These are phyloP conservation scores for Pneumocystis canis DNA, from an alignment of 1,139 yeast species.

Conservation along the genomic window DNA sequence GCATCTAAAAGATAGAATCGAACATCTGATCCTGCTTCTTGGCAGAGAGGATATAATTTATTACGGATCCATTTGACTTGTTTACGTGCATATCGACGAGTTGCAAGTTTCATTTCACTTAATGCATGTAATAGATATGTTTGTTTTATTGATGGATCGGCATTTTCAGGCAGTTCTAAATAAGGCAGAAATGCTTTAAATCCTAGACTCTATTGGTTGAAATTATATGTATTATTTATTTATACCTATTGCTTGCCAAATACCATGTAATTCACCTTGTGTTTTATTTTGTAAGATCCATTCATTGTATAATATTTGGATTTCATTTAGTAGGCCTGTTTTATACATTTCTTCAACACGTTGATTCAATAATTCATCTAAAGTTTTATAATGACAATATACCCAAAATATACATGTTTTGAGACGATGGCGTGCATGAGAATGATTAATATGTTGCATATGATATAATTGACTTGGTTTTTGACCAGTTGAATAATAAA, in stretches of 20 bases:
- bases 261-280: conserved; percentile 31
- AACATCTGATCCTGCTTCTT: conserved; percentile 29
- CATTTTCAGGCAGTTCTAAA: conserved; percentile 27
- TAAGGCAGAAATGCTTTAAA: conserved; percentile 85
- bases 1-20: conserved; percentile 61
- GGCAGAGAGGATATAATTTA: conserved; percentile 44
- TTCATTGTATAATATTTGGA: background rate
- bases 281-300: conserved; percentile 30
- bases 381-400: conserved; percentile 46
- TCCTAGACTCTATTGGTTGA: conserved; percentile 23
- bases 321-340: conserved; percentile 25
- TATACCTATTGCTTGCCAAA: conserved; percentile 79
- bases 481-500: conserved; percentile 50
- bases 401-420: conserved; percentile 72
- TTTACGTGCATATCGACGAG: conserved; percentile 73
- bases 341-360: conserved; percentile 76
- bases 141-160: conserved; percentile 14
- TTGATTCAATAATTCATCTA: conserved; percentile 51
- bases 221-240: background rate
- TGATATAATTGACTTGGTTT: conserved; percentile 58
- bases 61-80: conserved; percentile 91
- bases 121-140: conserved; percentile 34
- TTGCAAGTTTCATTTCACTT: conserved; percentile 65
- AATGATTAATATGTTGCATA: conserved; percentile 32
- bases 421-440: conserved; percentile 27